These are phyloP conservation scores for Lachancea fermentati DNA, from an alignment of 805 yeast species.

Conservation along the genomic window DNA sequence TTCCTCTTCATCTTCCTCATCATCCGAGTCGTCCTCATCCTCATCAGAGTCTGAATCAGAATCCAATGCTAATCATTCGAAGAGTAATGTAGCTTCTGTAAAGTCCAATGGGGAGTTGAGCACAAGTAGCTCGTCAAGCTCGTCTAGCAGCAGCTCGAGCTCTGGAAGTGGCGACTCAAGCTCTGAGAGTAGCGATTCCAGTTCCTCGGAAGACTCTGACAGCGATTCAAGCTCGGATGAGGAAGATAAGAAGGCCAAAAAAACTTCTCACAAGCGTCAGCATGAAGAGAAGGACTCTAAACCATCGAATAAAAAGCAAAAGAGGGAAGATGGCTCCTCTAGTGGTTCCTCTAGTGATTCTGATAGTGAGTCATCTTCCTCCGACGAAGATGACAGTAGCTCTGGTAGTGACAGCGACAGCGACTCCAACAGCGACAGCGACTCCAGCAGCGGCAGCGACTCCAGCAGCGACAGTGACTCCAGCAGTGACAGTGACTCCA, in stretches of 20 bases:
- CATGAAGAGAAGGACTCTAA: not conserved
- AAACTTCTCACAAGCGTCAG: not conserved
- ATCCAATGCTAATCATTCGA: constrained; percentile 2
- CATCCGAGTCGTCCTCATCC: constrained; percentile 8
- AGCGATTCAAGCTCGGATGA: constrained; percentile 12
- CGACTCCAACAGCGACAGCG: constrained; percentile 1
- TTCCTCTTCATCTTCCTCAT: constrained; percentile 33
- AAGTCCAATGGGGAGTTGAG: constrained; percentile 2
- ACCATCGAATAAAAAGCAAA: not conserved
- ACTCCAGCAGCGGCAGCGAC: constrained; percentile 6
- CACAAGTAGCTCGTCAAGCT: constrained; percentile 9
- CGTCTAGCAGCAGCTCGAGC: constrained; percentile 13
- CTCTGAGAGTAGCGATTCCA: constrained; percentile 7
- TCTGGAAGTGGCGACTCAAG: constrained; percentile 5
- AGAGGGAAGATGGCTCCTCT: constrained; percentile 2
- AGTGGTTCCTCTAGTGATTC: constrained; percentile 9
- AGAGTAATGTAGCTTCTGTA: not conserved
- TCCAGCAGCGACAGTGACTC: too few species aligned
- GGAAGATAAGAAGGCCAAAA: constrained; percentile 3
- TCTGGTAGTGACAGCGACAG: constrained; percentile 3
- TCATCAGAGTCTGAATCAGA: constrained; percentile 44
- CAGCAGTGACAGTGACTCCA: too few species aligned
- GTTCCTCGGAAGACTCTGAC: constrained; percentile 4
- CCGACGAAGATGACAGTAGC: constrained; percentile 1
- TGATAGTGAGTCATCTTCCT: constrained; percentile 6